These are phyloP conservation scores for Trichoderma parareesei DNA, from an alignment of 495 filamentous ascomycete species.

Conservation along the genomic window DNA sequence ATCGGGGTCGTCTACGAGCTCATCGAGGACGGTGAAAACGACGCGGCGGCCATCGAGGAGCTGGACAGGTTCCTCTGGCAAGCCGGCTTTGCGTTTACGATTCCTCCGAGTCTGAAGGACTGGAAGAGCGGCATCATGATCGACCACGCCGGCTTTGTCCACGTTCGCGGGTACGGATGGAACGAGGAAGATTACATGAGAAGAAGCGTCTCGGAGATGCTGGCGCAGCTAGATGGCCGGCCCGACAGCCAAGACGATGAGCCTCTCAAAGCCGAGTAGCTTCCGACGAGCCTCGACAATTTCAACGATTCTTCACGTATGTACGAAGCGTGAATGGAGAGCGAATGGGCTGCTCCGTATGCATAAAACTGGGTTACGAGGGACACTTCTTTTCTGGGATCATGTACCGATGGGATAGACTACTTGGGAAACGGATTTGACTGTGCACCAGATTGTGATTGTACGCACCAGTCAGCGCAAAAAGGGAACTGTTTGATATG, in stretches of 20 bases:
- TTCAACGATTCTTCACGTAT: too few relatives aligned
- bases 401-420: too few relatives aligned
- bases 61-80: slow-evolving; percentile 8
- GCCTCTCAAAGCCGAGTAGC: background rate
- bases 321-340: too few relatives aligned
- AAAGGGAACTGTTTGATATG: too few relatives aligned
- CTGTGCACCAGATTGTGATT: too few relatives aligned
- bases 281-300: background rate
- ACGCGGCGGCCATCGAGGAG: background rate
- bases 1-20: slow-evolving; percentile 1
- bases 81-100: background rate
- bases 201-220: background rate
- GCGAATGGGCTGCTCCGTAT: too few relatives aligned
- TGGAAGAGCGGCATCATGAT: slow-evolving; percentile 14
- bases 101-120: background rate
- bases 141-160: slow-evolving; percentile 6
- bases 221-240: background rate
- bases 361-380: too few relatives aligned
- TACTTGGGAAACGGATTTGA: too few relatives aligned
- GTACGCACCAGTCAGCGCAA: too few relatives aligned
- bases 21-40: slow-evolving; percentile 6
- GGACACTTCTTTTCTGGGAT: too few relatives aligned
- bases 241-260: background rate
- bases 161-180: slow-evolving; percentile 9
- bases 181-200: background rate